phyloP scores from a whole-genome alignment of 306 rosid species.

The Argentina anserina region DNA sequence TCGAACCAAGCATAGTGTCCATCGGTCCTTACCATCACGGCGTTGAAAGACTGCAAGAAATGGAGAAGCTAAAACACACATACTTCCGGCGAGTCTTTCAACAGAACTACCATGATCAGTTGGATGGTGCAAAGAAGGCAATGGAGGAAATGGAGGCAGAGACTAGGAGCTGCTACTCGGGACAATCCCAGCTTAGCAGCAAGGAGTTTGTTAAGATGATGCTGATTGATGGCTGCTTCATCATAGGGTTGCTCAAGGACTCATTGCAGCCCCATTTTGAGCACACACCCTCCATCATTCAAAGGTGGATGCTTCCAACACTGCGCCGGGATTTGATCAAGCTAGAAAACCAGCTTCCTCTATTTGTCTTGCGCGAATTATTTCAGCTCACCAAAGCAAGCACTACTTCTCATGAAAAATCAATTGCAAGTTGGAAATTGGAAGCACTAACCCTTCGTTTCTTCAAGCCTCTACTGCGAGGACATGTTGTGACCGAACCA shows the following conservation, averaged over 20 bases:
- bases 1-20: slow-evolving; percentile 10
- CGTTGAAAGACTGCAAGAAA: neutral
- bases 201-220: slow-evolving; percentile 38
- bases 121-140: slow-evolving; percentile 16
- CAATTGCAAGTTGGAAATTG: neutral
- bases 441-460: slow-evolving; percentile 29
- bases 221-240: slow-evolving; percentile 37
- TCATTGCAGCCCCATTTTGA: neutral
- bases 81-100: slow-evolving; percentile 1
- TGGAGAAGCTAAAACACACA: slow-evolving; percentile 4
- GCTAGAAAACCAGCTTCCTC: slow-evolving; percentile 51
- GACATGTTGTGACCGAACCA: neutral
- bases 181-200: slow-evolving; percentile 10
- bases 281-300: slow-evolving; percentile 12
- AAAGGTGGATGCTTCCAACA: slow-evolving; percentile 42
- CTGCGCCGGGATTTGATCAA: slow-evolving; percentile 34
- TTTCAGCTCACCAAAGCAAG: slow-evolving; percentile 13
- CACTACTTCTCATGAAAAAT: neutral
- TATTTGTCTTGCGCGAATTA: slow-evolving; percentile 30
- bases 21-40: slow-evolving; percentile 15
- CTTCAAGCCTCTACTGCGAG: slow-evolving; percentile 33
- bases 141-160: slow-evolving; percentile 19
- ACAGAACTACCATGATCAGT: neutral
- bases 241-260: slow-evolving; percentile 35
- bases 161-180: slow-evolving; percentile 26